Conservation (phyloP, 1,284 basidiomycete genomes). For the Moniliophthora roreri region DNA sequence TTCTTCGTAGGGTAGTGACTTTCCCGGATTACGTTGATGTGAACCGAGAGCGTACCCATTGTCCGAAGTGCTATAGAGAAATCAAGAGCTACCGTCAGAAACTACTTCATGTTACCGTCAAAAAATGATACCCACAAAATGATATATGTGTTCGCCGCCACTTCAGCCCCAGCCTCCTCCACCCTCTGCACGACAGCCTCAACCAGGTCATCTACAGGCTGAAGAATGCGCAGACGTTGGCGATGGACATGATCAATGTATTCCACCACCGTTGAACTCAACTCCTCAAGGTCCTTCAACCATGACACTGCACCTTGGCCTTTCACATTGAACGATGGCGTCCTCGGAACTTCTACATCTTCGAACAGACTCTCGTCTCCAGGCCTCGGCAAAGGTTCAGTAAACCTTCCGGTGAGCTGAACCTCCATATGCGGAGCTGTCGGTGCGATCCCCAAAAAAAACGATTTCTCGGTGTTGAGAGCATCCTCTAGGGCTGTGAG, state of each 20-base stretch:
- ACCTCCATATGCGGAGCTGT: slow-evolving; percentile 6
- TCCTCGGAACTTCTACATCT: slow-evolving; percentile 1
- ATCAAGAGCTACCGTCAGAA: not conserved
- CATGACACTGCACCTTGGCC: slow-evolving; percentile 1
- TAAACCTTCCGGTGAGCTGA: not conserved
- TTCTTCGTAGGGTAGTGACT: slow-evolving; percentile 7
- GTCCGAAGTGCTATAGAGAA: slow-evolving; percentile 1
- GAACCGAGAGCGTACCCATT: slow-evolving; percentile 9
- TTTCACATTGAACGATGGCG: slow-evolving; percentile 1
- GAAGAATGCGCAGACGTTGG: not conserved
- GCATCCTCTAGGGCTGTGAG: too few relatives aligned
- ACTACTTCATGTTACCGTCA: too few relatives aligned
- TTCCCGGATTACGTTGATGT: slow-evolving; percentile 3
- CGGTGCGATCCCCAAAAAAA: slow-evolving; percentile 6
- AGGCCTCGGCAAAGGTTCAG: not conserved
- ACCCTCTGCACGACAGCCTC: slow-evolving; percentile 2
- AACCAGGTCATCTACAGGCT: slow-evolving; percentile 4
- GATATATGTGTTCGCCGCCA: slow-evolving; percentile 6
- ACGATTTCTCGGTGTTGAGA: too few relatives aligned
- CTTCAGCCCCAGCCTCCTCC: slow-evolving; percentile 1
- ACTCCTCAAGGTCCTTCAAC: not conserved
- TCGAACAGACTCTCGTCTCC: slow-evolving; percentile 2
- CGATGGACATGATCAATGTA: slow-evolving; percentile 8
- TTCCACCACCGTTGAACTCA: not conserved
- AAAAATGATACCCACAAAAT: slow-evolving; percentile 1